Base-by-base conservation (phyloP, 2,329 filamentous ascomycete species). In the Rutstroemia sp. region DNA sequence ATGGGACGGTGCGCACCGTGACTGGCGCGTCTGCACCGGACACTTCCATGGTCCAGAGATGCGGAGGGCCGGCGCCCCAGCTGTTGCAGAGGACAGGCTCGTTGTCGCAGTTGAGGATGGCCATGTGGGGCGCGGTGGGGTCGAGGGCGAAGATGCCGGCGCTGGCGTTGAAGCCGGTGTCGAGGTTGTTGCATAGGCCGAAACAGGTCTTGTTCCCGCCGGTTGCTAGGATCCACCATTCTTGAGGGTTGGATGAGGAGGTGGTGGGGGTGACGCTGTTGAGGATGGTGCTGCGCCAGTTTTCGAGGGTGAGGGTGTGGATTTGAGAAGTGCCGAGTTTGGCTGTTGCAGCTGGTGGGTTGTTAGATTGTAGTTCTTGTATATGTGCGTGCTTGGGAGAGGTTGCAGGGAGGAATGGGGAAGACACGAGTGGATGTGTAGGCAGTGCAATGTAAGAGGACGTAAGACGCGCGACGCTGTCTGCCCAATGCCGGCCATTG, bases 201-300 rank as follows among this genome's bases (percentile, higher is more conserved):
- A 61, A 67, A 61, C 88, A 92, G 34, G 88, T 90, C 75, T 84
- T 86, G 77, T 92, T 91, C 64, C 86, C 78, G 56, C 88, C 88
- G 9, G 84, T 88, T 63, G 90, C 74, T 63, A 88, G 78, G 59
- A 92, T 75, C 77, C 87, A 85, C 86, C 86, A 91, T 72, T 90
- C 85, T 72, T 87, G 85, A 5, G 87, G 85, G 7, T 30, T 73
- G 78, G 10, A 80, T 79, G 52, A 23, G 16, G 9, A 16, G 60
- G 80, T 78, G 27, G 72, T 80, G 8, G 81, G 72, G 59, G 81
- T 75, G 57, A 87, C 81, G 30, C 82, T 80, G 51, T 75, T 75
- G 67, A 81, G 84, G 59, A 92, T 75, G 2, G 83, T 81, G 25
- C 85, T 73, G 70, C 85, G 81, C 86, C 87, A 90, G 77, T 86